These are phyloP conservation scores for Rhizopus sp. DNA, from an alignment of 371 early-diverging fungal genomes.

Conservation along the genomic window DNA sequence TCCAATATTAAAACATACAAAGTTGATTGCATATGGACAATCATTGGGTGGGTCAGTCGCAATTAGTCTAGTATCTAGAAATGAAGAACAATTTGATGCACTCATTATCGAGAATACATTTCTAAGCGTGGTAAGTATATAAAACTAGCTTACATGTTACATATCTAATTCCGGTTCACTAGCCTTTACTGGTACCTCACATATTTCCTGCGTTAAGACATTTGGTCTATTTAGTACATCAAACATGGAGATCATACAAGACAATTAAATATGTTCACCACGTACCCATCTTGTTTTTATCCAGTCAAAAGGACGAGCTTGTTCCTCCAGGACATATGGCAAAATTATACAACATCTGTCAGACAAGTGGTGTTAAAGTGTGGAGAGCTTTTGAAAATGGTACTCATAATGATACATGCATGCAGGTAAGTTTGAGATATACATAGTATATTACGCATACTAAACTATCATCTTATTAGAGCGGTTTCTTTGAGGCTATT, in stretches of 20 bases:
- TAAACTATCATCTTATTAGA: conserved; percentile 40
- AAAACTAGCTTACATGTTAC: background rate
- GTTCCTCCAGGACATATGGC: conserved; percentile 90
- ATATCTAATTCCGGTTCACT: background rate
- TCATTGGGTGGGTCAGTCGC: conserved; percentile 97
- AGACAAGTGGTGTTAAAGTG: conserved; percentile 53
- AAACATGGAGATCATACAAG: conserved; percentile 86
- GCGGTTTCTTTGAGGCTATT: conserved; percentile 83
- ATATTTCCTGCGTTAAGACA: conserved; percentile 76
- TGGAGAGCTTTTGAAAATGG: conserved; percentile 80
- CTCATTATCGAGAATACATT: conserved; percentile 96
- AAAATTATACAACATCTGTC: conserved; percentile 61
- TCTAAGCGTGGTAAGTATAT: conserved; percentile 69
- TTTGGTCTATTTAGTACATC: conserved; percentile 82
- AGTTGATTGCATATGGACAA: conserved; percentile 89
- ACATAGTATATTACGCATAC: background rate
- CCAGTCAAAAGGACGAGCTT: conserved; percentile 82
- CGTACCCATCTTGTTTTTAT: conserved; percentile 84
- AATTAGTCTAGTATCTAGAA: conserved; percentile 75
- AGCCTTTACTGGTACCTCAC: conserved; percentile 86
- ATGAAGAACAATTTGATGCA: conserved; percentile 74
- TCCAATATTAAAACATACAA: conserved; percentile 68
- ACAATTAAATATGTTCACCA: conserved; percentile 65
- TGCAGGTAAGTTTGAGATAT: conserved; percentile 39
- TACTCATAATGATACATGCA: conserved; percentile 91